Evolutionary conservation across 768 basidiomycete genomes (phyloP).

Genomic region (Pulveroboletus sp.): DNA sequence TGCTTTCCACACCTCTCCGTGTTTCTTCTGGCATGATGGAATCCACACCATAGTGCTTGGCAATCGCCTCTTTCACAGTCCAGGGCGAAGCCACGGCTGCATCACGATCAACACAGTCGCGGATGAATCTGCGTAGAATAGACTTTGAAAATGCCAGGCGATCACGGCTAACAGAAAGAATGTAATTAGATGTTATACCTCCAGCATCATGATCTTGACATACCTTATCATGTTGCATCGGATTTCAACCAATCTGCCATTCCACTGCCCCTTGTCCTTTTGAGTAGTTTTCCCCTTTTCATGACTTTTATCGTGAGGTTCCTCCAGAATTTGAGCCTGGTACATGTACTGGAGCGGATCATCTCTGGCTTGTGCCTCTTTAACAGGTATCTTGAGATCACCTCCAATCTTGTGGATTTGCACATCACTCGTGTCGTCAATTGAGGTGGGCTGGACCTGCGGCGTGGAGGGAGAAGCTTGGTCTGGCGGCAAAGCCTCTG

Average conservation of each 20-base stretch:
- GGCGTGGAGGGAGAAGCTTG: conserved; percentile 41
- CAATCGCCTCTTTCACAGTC: conserved; percentile 87
- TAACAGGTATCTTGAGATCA: conserved; percentile 70
- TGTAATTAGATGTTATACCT: conserved; percentile 1
- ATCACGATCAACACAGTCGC: conserved; percentile 92
- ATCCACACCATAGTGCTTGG: conserved; percentile 79
- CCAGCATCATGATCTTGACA: conserved; percentile 19
- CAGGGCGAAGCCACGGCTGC: conserved; percentile 92
- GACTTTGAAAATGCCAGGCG: conserved; percentile 95
- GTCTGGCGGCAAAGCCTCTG: conserved; percentile 32
- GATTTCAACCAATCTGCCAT: conserved; percentile 80
- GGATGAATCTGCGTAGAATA: conserved; percentile 92
- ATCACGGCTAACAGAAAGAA: conserved; percentile 64
- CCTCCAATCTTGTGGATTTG: conserved; percentile 68
- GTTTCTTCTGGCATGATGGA: conserved; percentile 84
- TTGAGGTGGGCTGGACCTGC: conserved; percentile 41
- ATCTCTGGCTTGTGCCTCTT: conserved; percentile 68
- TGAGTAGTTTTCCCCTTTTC: conserved; percentile 53
- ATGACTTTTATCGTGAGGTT: conserved; percentile 64
- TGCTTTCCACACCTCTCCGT: conserved; percentile 68
- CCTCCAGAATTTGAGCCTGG: conserved; percentile 80
- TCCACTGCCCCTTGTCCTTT: conserved; percentile 62
- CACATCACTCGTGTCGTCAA: conserved; percentile 45
- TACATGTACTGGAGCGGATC: conserved; percentile 83
- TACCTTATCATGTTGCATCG: conserved; percentile 78